Base-by-base conservation (phyloP, 2,329 filamentous ascomycete genomes). In the Endocalyx cinctus region DNA sequence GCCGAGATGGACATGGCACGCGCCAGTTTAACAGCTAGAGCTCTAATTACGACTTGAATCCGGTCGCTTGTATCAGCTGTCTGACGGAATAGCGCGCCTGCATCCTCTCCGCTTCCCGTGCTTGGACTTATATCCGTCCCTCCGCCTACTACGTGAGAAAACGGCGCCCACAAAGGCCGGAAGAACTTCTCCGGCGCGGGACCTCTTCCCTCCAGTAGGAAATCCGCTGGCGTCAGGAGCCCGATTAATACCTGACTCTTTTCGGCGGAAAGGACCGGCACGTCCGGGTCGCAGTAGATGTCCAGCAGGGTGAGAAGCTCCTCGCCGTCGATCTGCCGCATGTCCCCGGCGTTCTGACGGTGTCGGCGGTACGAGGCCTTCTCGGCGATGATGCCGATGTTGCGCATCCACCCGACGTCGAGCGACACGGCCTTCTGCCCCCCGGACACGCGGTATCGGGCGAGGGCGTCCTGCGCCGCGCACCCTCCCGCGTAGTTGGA, bases 401-500 rank as follows among this genome's bases (percentile, higher is more conserved):
- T 46, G 17, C 41, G 35, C 46, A 53, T 50, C 48, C 46, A 51
- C 5, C 51, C 50, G 23, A 52, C 33, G 33, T 54, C 48, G 8
- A 51, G 40, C 4, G 49, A 48, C 25, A 45, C 28, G 6, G 36
- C 46, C 25, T 48, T 48, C 25, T 43, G 37, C n/a, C 45, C 48
- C 6, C 28, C 26, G 10, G 40, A 29, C 4, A 38, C 35, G 14
- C 48, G 48, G 23, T 48, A 38, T 2, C 42, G 42, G 4, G 50
- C 50, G 17, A 52, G 33, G 2, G 49, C 45, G 17, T 55, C 52
- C 22, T 54, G 50, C 19, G 42, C 43, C 1, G 50, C 41, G 31
- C 48, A 51, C 10, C 52, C 50, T 6, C 31, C 49, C 2, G 49
- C 44, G 17, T 52, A 54, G 22, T 54, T 55, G 6, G 46, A 47